These are phyloP conservation scores for Aegilops longissima DNA, from an alignment of 176 grass and related monocot genomes.

Conservation along the genomic window DNA sequence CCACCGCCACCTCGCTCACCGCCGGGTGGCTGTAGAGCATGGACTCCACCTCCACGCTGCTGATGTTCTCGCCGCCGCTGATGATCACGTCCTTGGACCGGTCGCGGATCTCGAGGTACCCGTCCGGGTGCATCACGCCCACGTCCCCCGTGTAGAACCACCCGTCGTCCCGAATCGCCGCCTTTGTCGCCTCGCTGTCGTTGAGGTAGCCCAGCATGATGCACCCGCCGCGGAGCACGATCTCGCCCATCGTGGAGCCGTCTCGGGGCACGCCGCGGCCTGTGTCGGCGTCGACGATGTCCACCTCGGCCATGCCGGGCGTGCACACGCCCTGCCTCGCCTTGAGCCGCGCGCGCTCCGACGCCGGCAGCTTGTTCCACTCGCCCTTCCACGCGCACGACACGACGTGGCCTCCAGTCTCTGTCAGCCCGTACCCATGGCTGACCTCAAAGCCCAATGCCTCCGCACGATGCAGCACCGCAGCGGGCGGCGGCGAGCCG, in stretches of 20 bases:
- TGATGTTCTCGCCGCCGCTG: constrained; percentile 89
- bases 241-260: constrained; percentile 62
- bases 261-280: constrained; percentile 51
- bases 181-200: constrained; percentile 35
- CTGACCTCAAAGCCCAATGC: constrained; percentile 57
- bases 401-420: constrained; percentile 46
- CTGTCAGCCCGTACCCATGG: constrained; percentile 84
- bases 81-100: constrained; percentile 96
- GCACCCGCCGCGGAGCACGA: constrained; percentile 62
- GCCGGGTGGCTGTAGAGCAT: constrained; percentile 69
- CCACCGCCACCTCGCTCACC: constrained; percentile 74
- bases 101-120: constrained; percentile 82
- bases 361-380: constrained; percentile 63
- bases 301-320: constrained; percentile 36
- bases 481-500: constrained; percentile 61
- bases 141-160: constrained; percentile 94
- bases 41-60: constrained; percentile 90
- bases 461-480: constrained; percentile 57
- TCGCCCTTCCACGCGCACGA: constrained; percentile 75
- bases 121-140: constrained; percentile 75
- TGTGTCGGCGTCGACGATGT: constrained; percentile 50
- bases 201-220: constrained; percentile 69
- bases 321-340: constrained; percentile 72
- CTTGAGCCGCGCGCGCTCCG: constrained; percentile 72
- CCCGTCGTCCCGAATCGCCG: constrained; percentile 45